Evolutionary conservation across 768 basidiomycete genomes (phyloP), one percentile per base, ranked within the genome.

Genomic region (Thelephora aurantiotincta): DNA sequence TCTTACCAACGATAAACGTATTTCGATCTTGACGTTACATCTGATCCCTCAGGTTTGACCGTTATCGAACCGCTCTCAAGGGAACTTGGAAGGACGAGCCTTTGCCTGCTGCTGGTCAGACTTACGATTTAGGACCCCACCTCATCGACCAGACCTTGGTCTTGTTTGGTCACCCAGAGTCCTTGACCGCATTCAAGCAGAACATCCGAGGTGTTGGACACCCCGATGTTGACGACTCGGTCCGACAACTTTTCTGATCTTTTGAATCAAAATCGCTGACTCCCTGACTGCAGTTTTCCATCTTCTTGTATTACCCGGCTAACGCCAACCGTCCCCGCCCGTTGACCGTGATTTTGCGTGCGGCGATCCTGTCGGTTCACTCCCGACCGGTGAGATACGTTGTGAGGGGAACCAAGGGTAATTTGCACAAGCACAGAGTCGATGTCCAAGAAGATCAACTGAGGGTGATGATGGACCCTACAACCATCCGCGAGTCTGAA

Each of bases 401-500:
- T 36, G 72, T 89, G 50, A 78, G 81, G 46, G 86, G 87, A 36
- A 77, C 77, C 19, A 70, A 71, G 50, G 87, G 84, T 22, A 74
- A 78, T 2, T 90, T 73, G 63, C 67, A 72, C 49, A 92, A 94
- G 62, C 74, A 71, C 56, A 87, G 87, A 5, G 60, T 86, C 18
- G 88, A 90, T 60, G 64, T 77, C 2, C 88, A 92, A 58, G 89
- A 91, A 63, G 77, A 78, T 45, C 80, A 85, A 52, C 72, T 89
- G 44, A 79, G 78, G 57, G 68, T 60, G 11, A 74, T 79, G 44
- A 56, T 71, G 7, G 61, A 65, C 4, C 74, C 76, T 20, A 60
- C 56, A 13, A 75, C 58, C 41, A 47, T 76, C 35, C 58, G 72
- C 51, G 65, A 66, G 41, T 51, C 62, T 3, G 58, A 59, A 22